These are phyloP conservation scores for Cytospora piceicola DNA, from an alignment of 2,329 filamentous ascomycete genomes.

Conservation along the genomic window DNA sequence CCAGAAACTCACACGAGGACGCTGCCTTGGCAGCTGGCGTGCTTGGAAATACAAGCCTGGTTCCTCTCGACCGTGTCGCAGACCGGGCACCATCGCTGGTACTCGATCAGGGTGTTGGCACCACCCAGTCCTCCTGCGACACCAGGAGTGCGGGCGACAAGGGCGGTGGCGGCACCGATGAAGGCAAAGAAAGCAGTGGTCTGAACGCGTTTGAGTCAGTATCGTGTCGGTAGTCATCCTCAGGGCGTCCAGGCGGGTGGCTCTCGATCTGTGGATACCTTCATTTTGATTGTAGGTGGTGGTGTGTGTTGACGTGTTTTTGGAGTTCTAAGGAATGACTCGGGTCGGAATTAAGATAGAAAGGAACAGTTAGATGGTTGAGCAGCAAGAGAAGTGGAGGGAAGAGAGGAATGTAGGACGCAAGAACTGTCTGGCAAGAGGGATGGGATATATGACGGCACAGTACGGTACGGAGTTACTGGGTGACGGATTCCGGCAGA, in stretches of 20 bases:
- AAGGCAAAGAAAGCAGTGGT: slow-evolving; percentile 27
- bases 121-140: slow-evolving; percentile 8
- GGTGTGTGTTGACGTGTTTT: background rate
- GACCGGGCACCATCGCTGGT: slow-evolving; percentile 30
- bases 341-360: background rate
- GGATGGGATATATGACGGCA: slow-evolving; percentile 1
- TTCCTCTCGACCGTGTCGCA: slow-evolving; percentile 29
- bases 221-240: background rate
- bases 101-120: slow-evolving; percentile 26
- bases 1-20: slow-evolving; percentile 20
- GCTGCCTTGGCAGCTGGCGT: slow-evolving; percentile 23
- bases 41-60: slow-evolving; percentile 22
- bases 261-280: slow-evolving; percentile 16
- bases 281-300: slow-evolving; percentile 15
- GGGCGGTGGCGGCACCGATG: slow-evolving; percentile 28
- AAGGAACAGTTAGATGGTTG: background rate
- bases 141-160: slow-evolving; percentile 17
- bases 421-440: background rate
- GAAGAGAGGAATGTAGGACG: slow-evolving; percentile 10
- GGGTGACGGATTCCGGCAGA: background rate
- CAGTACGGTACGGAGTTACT: background rate
- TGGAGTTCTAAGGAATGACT: slow-evolving; percentile 14
- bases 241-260: background rate
- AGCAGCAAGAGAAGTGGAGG: background rate
- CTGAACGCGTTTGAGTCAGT: background rate